These are phyloP conservation scores for Podospora australis DNA, from an alignment of 495 filamentous ascomycete genomes.

Conservation along the genomic window DNA sequence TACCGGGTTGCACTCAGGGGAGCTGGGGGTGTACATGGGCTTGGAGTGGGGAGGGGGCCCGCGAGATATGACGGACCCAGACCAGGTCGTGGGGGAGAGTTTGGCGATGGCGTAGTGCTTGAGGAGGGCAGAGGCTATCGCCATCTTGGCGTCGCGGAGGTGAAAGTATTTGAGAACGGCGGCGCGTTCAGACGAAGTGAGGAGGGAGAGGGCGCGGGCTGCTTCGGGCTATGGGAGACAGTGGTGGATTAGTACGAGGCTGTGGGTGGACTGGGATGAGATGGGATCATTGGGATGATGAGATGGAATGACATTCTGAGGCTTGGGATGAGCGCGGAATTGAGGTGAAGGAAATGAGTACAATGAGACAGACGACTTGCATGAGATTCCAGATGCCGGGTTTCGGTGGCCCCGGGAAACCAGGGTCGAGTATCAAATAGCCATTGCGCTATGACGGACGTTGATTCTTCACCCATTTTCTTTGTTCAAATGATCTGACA, in stretches of 20 bases:
- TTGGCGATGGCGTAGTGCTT: conserved; percentile 69
- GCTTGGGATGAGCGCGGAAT: too few relatives aligned
- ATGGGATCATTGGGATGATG: not conserved
- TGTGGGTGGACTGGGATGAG: conserved; percentile 41
- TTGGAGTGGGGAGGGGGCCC: conserved; percentile 50
- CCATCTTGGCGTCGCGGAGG: conserved; percentile 59
- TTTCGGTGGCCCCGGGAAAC: conserved; percentile 36
- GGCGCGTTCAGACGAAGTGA: conserved; percentile 45
- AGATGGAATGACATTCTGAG: not conserved
- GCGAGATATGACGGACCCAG: conserved; percentile 52
- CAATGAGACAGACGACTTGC: conserved; percentile 20
- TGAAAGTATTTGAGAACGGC: conserved; percentile 52
- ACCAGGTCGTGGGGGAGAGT: conserved; percentile 56
- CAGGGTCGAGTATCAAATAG: conserved; percentile 41
- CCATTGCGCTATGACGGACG: conserved; percentile 36
- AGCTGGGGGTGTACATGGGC: conserved; percentile 44
- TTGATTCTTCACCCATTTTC: not conserved
- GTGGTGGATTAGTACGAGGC: too few relatives aligned
- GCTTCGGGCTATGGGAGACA: too few relatives aligned
- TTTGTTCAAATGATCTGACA: not conserved
- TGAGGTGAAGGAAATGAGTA: not conserved
- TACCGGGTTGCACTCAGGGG: conserved; percentile 34
- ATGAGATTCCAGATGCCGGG: conserved; percentile 33
- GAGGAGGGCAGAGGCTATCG: conserved; percentile 66
- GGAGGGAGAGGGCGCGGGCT: conserved; percentile 50